A percentile compares a stretch with the other conserved stretches of the same genome.
These are phyloP conservation scores for Triticum urartu DNA, from an alignment of 176 grass and related monocot species.

Conservation along the genomic window DNA sequence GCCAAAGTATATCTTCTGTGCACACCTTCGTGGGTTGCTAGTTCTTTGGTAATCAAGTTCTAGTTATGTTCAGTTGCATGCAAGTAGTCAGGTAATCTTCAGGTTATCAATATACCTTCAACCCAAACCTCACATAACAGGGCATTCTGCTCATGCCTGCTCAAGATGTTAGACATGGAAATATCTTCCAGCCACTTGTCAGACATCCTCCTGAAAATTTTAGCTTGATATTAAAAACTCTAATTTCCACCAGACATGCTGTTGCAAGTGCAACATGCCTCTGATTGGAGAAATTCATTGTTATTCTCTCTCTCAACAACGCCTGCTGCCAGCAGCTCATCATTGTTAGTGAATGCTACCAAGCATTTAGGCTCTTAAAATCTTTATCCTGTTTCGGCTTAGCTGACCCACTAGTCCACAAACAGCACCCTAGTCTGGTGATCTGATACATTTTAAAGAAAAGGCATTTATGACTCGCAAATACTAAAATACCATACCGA, in stretches of 20 bases:
- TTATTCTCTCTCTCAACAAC: background rate
- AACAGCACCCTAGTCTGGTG: background rate
- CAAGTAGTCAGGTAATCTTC: background rate
- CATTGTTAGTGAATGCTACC: conserved; percentile 11
- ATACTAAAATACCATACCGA: background rate
- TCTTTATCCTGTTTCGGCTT: background rate
- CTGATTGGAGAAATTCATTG: background rate
- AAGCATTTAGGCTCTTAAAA: background rate
- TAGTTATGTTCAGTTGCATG: background rate
- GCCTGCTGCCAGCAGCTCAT: background rate
- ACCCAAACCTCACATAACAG: background rate
- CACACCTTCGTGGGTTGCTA: background rate
- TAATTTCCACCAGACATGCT: background rate
- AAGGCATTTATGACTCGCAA: background rate
- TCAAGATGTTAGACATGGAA: background rate
- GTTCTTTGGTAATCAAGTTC: background rate
- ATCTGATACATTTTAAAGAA: background rate
- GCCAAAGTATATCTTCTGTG: background rate
- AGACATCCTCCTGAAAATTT: background rate
- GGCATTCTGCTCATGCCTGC: background rate
- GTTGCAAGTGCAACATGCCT: background rate
- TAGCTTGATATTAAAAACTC: background rate
- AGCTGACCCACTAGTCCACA: background rate
- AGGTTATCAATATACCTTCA: background rate
- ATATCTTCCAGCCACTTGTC: background rate